These are phyloP conservation scores for Starmerella stellata DNA, from an alignment of 805 yeast genomes.

Conservation along the genomic window DNA sequence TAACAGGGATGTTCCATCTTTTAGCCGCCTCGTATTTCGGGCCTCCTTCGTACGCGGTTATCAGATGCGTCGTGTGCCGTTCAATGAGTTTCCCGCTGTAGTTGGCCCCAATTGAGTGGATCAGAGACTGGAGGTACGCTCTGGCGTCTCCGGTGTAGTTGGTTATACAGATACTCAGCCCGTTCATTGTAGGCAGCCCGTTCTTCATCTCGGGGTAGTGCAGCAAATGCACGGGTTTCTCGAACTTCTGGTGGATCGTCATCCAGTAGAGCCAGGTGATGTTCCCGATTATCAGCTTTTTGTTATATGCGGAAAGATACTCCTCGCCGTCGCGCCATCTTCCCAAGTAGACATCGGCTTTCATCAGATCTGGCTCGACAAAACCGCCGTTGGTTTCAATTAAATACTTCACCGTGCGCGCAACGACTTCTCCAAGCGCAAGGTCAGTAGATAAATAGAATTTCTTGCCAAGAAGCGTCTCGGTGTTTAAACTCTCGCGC, in stretches of 20 bases:
- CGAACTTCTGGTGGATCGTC: slow-evolving; percentile 37
- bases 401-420: slow-evolving; percentile 27
- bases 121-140: slow-evolving; percentile 44
- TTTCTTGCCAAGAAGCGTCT: slow-evolving; percentile 26
- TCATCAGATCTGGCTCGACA: slow-evolving; percentile 20
- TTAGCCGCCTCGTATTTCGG: slow-evolving; percentile 57
- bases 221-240: slow-evolving; percentile 40
- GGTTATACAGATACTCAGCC: slow-evolving; percentile 46
- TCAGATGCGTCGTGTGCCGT: slow-evolving; percentile 48
- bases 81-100: slow-evolving; percentile 51
- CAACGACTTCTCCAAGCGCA: slow-evolving; percentile 31
- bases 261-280: slow-evolving; percentile 60
- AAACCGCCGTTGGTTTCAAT: slow-evolving; percentile 40
- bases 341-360: slow-evolving; percentile 41
- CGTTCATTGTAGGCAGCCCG: slow-evolving; percentile 36
- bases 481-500: slow-evolving; percentile 14
- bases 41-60: slow-evolving; percentile 52
- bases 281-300: slow-evolving; percentile 38
- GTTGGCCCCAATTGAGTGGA: slow-evolving; percentile 52
- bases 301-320: slow-evolving; percentile 31
- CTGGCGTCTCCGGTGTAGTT: slow-evolving; percentile 79
- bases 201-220: slow-evolving; percentile 49
- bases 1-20: slow-evolving; percentile 47
- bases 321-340: slow-evolving; percentile 41
- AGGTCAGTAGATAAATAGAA: slow-evolving; percentile 42